phyloP scores from a whole-genome alignment of 139 green algal genomes.

The Tetraselmis striata region DNA sequence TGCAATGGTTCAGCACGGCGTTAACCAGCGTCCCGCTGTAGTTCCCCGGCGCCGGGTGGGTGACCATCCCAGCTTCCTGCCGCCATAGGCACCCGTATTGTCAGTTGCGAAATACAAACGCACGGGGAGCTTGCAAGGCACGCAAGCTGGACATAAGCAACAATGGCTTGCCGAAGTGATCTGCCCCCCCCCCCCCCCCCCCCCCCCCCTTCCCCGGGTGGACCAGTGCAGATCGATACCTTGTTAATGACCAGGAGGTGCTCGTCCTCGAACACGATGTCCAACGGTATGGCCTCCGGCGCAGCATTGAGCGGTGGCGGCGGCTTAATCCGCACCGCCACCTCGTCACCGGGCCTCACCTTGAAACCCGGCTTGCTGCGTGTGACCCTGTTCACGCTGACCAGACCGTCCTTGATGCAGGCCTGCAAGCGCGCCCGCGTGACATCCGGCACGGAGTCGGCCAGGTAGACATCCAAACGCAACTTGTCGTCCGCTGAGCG shows the following conservation, averaged over 20 bases:
- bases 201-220: no score
- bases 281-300: conserved; percentile 75
- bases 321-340: conserved; percentile 42
- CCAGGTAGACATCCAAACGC: conserved; percentile 56
- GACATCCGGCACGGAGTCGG: conserved; percentile 27
- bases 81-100: no score
- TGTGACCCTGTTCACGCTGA: conserved; percentile 52
- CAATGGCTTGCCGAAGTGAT: no score
- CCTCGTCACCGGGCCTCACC: conserved; percentile 54
- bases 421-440: conserved; percentile 57
- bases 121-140: no score
- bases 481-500: conserved; percentile 24
- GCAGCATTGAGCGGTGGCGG: conserved; percentile 46
- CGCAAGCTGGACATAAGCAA: no score
- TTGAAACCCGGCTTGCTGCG: conserved; percentile 36
- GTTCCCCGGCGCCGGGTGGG: conserved; percentile 77
- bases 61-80: conserved; percentile 72
- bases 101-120: no score
- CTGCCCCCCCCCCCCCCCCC: no score
- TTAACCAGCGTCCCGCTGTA: conserved; percentile 92
- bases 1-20: conserved; percentile 86
- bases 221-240: no score
- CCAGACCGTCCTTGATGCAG: conserved; percentile 52
- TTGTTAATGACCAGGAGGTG: conserved; percentile 94
- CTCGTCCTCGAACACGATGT: conserved; percentile 89